Evolutionary conservation across 148 eudicot genomes (phyloP).

Genomic region (Rhododendron vialii): DNA sequence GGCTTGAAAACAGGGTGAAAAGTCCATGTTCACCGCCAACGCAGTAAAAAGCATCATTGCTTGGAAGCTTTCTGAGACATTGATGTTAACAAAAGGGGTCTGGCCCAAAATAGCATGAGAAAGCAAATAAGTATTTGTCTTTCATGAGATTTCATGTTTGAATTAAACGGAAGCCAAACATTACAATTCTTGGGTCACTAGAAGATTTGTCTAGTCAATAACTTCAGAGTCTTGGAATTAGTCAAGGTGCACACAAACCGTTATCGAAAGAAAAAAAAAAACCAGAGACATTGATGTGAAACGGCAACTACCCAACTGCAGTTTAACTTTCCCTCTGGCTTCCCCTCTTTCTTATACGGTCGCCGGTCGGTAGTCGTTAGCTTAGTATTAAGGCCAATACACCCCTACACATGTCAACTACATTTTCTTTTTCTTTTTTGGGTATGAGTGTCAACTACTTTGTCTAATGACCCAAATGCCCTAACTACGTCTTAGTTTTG

Average conservation of each 20-base stretch:
- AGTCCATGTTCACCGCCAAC: not conserved
- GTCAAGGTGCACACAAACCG: no score
- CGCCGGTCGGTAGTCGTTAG: not conserved
- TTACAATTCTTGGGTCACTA: no score
- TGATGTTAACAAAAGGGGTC: not conserved
- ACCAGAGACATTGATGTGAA: not conserved
- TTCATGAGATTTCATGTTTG: no score
- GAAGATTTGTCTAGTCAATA: no score
- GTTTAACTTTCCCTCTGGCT: constrained; percentile 8
- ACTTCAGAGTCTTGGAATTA: no score
- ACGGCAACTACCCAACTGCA: not conserved
- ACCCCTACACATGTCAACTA: not conserved
- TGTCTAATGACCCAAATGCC: not conserved
- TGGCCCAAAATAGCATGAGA: no score
- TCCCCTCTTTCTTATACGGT: not conserved
- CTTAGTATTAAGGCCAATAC: not conserved
- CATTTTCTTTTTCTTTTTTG: no score
- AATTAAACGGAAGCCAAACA: no score
- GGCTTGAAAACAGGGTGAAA: constrained; percentile 2
- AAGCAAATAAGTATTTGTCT: no score
- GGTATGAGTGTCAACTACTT: not conserved
- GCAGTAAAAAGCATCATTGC: not conserved
- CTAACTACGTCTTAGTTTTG: not conserved
- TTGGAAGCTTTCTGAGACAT: not conserved
- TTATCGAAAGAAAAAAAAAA: no score